A percentile compares a stretch with the other conserved stretches of the same genome.
Conservation (phyloP, 1,139 yeast species). For the Kurtzmaniella quercitrusa region DNA sequence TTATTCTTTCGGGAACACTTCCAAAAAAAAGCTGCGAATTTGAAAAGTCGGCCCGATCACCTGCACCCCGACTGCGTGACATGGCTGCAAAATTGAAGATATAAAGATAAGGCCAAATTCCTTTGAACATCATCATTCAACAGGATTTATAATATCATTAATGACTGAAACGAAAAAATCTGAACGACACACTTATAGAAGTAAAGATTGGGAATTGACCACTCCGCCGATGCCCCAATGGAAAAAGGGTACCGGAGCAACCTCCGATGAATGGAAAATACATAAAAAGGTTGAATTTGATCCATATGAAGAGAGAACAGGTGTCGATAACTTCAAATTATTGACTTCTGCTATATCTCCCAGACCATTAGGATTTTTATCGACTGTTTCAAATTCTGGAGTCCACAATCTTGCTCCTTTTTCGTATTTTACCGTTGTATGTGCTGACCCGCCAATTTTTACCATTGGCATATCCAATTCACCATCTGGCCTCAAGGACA, state of each 20-base stretch:
- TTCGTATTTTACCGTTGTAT: slow-evolving; percentile 48
- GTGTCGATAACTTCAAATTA: slow-evolving; percentile 47
- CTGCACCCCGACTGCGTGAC: background rate
- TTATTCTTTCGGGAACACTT: background rate
- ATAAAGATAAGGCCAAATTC: too few species aligned
- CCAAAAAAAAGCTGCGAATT: background rate
- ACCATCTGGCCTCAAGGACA: slow-evolving; percentile 43
- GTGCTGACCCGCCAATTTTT: slow-evolving; percentile 58
- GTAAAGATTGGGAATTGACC: background rate
- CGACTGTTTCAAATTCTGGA: slow-evolving; percentile 44
- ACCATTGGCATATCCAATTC: slow-evolving; percentile 45
- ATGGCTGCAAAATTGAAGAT: background rate
- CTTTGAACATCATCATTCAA: too few species aligned
- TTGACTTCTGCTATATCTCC: slow-evolving; percentile 51
- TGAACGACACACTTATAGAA: background rate
- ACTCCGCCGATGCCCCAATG: slow-evolving; percentile 28
- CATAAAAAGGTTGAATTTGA: slow-evolving; percentile 46
- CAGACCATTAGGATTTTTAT: slow-evolving; percentile 57
- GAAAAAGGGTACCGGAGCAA: slow-evolving; percentile 52
- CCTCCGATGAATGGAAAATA: slow-evolving; percentile 36
- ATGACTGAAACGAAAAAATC: too few species aligned
- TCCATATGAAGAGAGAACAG: slow-evolving; percentile 41
- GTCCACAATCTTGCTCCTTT: slow-evolving; percentile 54
- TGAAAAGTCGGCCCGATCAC: background rate
- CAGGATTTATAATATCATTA: too few species aligned